Base-by-base conservation (phyloP, 257 asterid species). In the Solanum okadae region DNA sequence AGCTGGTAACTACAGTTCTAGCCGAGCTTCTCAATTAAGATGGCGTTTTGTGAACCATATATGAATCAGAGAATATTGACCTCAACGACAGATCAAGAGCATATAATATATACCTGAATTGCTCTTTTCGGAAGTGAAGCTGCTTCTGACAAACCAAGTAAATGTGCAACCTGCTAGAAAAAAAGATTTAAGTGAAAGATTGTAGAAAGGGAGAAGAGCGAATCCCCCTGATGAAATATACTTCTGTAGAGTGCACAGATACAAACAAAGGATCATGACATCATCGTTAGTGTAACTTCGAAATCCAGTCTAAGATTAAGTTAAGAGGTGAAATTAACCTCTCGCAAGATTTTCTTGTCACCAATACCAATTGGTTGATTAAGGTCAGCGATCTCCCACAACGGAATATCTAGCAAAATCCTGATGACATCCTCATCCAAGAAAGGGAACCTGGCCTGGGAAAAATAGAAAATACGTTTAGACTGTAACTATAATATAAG, bases 301-400 rank as follows among this genome's bases (percentile, higher is more conserved):
- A 16, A 81, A 1, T n/a, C 4, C 29, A 29, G 18, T 46, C 86
- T 49, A 49, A 13, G 83, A 33, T 29, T 14, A 73, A 61, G 87
- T 27, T 22, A 5, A 87, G 6, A 37, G 5, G 35, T 3, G 75
- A 59, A 84, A 7, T 11, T 15, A 63, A 96, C 99, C 97, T 96
- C 98, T 88, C 99, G 92, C 91, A 96, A 92, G 86, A 96, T 95
- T 91, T 92, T 95, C 92, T 96, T 96, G 89, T 97, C 98, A 34
- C 98, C 99, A 38, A 92, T 86, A 67, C 98, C 99, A 89, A 95
- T 95, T 35, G 99, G 98, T 89, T 93, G 97, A 92, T 93, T 59
- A 83, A 97, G 99, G 93, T 97, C 95, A 14, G 96, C 96, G 25
- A 95, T 95, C 88, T 95, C 99, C 99, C 99, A 95, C 33, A 96